Evolutionary conservation across 2,329 filamentous ascomycete genomes (phyloP), one percentile per base, ranked within the genome.

Genomic region (Plenodomus biglobosus): DNA sequence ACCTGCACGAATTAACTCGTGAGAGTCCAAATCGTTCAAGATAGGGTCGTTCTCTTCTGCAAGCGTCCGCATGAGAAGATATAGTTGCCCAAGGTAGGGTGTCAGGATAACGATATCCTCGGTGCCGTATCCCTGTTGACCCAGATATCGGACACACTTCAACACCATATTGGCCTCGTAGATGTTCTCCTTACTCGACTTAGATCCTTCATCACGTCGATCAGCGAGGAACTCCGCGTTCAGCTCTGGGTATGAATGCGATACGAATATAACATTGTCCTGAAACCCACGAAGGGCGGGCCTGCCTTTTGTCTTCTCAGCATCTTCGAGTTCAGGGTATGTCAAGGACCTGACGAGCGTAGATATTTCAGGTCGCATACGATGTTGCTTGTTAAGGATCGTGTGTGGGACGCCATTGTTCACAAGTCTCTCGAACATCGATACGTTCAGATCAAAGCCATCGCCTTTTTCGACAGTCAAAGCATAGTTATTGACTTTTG

Each of bases 61-160:
- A 4, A 90, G 70, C 0, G 69, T 74, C 0, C 83, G 75, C 16
- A 73, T 67, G 1, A 91, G 71, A 0, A 86, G 72, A 2, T 72
- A 78, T 0, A 91, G 66, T 55, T 90, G 87, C 0, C 86, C 87
- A 0, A 90, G 73, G 56, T 92, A 91, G 0, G 88, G 87, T 0
- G 86, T 88, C 1, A 91, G 66, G 0, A 92, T 73, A 0, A 89
- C 86, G 10, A 90, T 74, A 2, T 87, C 72, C 3, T 83, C 75
- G 0, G 84, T 83, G 3, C 78, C 76, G 58, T 90, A 91, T 0
- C 86, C 86, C 55, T 92, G 87, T 51, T 89, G 87, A 0, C 75
- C 83, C 0, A 92, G 70, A 55, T 89, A 90, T 5, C 77, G 79
- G 1, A 91, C 81, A 41, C 78, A 79, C 53, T 79, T 82, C 17